Conservation (phyloP, 139 green algal species). For the Nannochloris sp. region DNA sequence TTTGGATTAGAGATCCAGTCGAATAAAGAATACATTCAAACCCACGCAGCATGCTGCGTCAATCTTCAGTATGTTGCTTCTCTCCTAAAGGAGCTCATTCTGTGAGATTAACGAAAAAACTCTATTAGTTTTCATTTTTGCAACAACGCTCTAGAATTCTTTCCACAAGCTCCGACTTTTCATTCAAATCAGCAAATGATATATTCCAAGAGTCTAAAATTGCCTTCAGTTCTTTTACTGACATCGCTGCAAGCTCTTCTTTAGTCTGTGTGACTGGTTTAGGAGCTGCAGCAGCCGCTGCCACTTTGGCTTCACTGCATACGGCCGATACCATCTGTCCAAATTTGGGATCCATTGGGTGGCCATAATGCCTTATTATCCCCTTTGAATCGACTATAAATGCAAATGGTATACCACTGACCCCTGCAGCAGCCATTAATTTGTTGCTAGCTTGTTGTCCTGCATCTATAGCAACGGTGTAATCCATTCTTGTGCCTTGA, state of each 20-base stretch:
- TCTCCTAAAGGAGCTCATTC: no score
- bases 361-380: constrained; percentile 20
- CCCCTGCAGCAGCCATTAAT: constrained; percentile 9
- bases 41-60: no score
- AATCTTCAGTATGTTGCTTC: no score
- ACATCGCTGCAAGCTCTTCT: constrained; percentile 27
- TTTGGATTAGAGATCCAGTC: no score
- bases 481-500: constrained; percentile 23
- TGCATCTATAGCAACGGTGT: constrained; percentile 19
- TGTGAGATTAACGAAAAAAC: no score
- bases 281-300: background rate
- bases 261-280: background rate
- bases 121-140: no score
- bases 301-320: background rate
- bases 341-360: constrained; percentile 30
- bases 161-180: constrained; percentile 36
- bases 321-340: constrained; percentile 2
- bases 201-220: constrained; percentile 23
- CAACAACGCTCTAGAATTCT: constrained; percentile 24
- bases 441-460: background rate
- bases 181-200: constrained; percentile 5
- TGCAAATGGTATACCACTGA: constrained; percentile 32
- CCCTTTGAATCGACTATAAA: constrained; percentile 25
- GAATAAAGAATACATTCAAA: no score
- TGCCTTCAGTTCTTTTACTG: constrained; percentile 49